These are phyloP conservation scores for Naematelia encephala DNA, from an alignment of 768 basidiomycete genomes.

Conservation along the genomic window DNA sequence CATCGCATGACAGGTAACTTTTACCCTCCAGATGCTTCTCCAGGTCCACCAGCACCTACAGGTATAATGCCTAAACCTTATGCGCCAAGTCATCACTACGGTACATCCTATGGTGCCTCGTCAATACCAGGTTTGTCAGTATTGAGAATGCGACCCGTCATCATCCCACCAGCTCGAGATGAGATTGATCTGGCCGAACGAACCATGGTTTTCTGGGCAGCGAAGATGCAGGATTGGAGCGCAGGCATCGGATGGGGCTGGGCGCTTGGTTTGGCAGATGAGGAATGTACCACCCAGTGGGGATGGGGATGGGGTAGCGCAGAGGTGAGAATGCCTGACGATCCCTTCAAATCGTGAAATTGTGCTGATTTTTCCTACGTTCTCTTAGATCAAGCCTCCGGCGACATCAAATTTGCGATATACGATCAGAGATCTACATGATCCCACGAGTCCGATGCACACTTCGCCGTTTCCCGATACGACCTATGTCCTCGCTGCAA, in stretches of 20 bases:
- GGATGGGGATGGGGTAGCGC: constrained; percentile 28
- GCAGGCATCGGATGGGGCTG: constrained; percentile 41
- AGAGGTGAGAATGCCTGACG: constrained; percentile 15
- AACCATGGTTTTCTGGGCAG: constrained; percentile 46
- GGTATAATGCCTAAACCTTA: constrained; percentile 26
- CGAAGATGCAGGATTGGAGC: constrained; percentile 45
- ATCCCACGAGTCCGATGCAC: constrained; percentile 18
- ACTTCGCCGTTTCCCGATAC: constrained; percentile 21
- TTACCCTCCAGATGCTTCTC: constrained; percentile 13
- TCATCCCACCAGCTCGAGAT: constrained; percentile 42
- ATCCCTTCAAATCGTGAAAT: not conserved
- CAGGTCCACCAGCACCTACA: constrained; percentile 10
- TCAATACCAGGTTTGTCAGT: not conserved
- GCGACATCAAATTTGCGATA: constrained; percentile 2
- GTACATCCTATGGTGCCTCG: constrained; percentile 6
- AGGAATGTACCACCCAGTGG: constrained; percentile 40
- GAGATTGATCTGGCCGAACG: constrained; percentile 43
- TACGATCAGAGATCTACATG: constrained; percentile 26
- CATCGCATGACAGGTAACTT: constrained; percentile 37
- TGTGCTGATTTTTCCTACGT: no score
- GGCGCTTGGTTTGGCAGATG: constrained; percentile 36
- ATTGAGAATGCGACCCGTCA: constrained; percentile 36
- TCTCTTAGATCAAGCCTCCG: constrained; percentile 6
- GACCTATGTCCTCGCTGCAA: constrained; percentile 31
- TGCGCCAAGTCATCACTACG: constrained; percentile 22